Evolutionary conservation across 2,329 filamentous ascomycete genomes (phyloP).

Genomic region (Ceratocystis eucalypticola): DNA sequence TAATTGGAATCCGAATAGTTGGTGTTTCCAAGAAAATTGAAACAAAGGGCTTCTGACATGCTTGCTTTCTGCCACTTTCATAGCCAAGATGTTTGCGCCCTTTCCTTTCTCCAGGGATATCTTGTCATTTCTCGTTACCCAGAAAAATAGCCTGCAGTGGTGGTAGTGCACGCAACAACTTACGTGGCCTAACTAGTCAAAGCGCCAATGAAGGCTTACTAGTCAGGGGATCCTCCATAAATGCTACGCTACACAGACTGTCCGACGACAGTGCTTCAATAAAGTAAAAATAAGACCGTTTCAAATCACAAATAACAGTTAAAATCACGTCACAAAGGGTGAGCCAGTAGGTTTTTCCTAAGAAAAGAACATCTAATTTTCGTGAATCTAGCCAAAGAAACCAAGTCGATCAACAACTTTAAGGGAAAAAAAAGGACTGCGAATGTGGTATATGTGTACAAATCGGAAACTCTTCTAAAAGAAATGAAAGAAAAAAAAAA

Average conservation of each 20-base stretch:
- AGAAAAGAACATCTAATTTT: constrained; percentile 2
- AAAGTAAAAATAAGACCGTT: too few relatives aligned
- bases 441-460: constrained; percentile 4
- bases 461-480: constrained; percentile 5
- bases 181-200: background rate
- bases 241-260: background rate
- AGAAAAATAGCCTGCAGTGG: too few relatives aligned
- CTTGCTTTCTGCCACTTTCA: too few relatives aligned
- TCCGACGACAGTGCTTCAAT: background rate
- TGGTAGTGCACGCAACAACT: background rate
- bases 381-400: background rate
- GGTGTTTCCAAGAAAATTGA: too few relatives aligned
- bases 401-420: constrained; percentile 2
- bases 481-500: background rate
- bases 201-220: background rate
- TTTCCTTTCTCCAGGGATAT: too few relatives aligned
- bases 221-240: background rate
- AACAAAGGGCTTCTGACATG: too few relatives aligned
- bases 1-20: too few relatives aligned
- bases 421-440: background rate
- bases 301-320: background rate
- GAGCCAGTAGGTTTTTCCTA: background rate
- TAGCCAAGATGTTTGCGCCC: too few relatives aligned
- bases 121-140: too few relatives aligned
- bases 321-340: background rate